phyloP scores from a whole-genome alignment of 2,329 filamentous ascomycete species.

The Xylaria hypoxylon region DNA sequence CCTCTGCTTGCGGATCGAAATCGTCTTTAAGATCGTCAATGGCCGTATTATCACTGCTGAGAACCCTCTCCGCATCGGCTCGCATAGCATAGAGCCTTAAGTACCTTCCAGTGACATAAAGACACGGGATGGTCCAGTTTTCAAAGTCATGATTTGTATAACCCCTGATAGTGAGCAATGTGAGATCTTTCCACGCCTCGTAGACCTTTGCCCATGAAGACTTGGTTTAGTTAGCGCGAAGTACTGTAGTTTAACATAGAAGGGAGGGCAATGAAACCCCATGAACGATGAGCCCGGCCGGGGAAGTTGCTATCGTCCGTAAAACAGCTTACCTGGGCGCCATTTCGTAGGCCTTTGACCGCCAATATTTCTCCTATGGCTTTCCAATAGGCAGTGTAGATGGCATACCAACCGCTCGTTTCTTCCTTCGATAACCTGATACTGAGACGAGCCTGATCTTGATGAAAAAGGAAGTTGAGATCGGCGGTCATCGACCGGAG shows the following conservation, averaged over 20 bases:
- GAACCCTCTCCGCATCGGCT: slow-evolving; percentile 77
- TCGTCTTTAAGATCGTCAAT: slow-evolving; percentile 77
- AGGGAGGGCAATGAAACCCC: neutral
- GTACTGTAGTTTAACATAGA: neutral
- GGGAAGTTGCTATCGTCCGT: neutral
- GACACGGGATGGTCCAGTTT: slow-evolving; percentile 91
- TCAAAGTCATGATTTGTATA: slow-evolving; percentile 82
- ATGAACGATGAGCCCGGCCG: neutral
- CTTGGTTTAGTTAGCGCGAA: slow-evolving; percentile 38
- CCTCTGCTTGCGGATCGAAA: slow-evolving; percentile 78
- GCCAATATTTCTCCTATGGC: slow-evolving; percentile 79
- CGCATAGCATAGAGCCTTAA: slow-evolving; percentile 89
- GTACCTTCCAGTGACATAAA: slow-evolving; percentile 90
- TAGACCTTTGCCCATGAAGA: slow-evolving; percentile 87
- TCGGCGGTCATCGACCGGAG: slow-evolving; percentile 73
- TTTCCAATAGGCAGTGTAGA: slow-evolving; percentile 87
- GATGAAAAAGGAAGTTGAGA: slow-evolving; percentile 77
- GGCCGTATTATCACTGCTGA: slow-evolving; percentile 53
- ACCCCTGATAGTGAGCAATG: slow-evolving; percentile 80
- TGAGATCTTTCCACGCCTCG: slow-evolving; percentile 87
- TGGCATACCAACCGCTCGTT: slow-evolving; percentile 83
- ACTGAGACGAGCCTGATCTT: slow-evolving; percentile 65
- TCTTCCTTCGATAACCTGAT: slow-evolving; percentile 73
- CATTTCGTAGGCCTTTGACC: slow-evolving; percentile 64
- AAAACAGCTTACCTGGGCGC: slow-evolving; percentile 48